phyloP scores from a whole-genome alignment of 2,329 filamentous ascomycete species.

The Phyllosticta ampelicida region DNA sequence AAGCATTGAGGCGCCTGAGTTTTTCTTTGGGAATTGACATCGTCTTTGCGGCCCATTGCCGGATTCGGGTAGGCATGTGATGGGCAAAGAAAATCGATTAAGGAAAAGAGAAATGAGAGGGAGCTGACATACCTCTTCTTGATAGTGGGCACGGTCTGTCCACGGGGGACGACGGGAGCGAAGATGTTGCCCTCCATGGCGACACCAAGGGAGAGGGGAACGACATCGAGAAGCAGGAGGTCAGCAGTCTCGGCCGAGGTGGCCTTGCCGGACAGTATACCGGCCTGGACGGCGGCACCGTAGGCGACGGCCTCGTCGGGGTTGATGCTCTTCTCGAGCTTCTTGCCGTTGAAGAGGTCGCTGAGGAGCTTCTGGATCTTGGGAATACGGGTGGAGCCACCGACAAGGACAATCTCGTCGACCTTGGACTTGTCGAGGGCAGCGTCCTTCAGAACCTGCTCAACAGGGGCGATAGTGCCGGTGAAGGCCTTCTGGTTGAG shows the following conservation, averaged over 20 bases:
- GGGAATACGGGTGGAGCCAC: slow-evolving; percentile 98
- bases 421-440: slow-evolving; percentile 78
- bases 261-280: slow-evolving; percentile 97
- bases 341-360: slow-evolving; percentile 99
- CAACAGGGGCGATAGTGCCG: slow-evolving; percentile 88
- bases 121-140: slow-evolving; percentile 49
- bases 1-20: too few species aligned
- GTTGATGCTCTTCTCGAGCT: slow-evolving; percentile 99
- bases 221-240: slow-evolving; percentile 90
- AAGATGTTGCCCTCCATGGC: slow-evolving; percentile 99
- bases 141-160: slow-evolving; percentile 54
- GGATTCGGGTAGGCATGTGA: too few species aligned
- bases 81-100: too few species aligned
- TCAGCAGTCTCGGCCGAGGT: slow-evolving; percentile 90
- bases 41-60: too few species aligned
- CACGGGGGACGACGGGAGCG: slow-evolving; percentile 70
- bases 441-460: slow-evolving; percentile 93
- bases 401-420: slow-evolving; percentile 97
- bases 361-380: slow-evolving; percentile 97
- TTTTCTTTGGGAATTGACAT: too few species aligned
- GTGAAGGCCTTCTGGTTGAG: slow-evolving; percentile 92
- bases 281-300: slow-evolving; percentile 96
- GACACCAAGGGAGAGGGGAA: slow-evolving; percentile 92
- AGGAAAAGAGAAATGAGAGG: too few species aligned
- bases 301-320: slow-evolving; percentile 98